A percentile compares a stretch with the other conserved stretches of the same genome.
Evolutionary conservation across 176 grass and related monocot species (phyloP).

Genomic region (Hordeum vulgare): DNA sequence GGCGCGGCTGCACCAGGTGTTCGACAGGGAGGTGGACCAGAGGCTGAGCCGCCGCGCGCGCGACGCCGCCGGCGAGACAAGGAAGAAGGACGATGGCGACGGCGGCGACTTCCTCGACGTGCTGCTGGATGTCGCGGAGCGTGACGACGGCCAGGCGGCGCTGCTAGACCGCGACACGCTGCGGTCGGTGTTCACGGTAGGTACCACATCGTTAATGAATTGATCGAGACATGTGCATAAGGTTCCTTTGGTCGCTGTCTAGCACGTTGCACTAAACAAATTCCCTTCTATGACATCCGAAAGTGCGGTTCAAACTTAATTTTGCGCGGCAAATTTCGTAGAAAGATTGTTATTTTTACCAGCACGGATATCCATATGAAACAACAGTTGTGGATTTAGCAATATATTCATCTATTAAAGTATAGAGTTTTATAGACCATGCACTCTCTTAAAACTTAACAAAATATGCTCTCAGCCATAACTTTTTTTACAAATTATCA

Average conservation of each 20-base stretch:
- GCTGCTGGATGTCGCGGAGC: background rate
- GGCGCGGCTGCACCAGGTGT: background rate
- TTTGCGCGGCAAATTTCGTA: too few relatives aligned
- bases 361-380: too few relatives aligned
- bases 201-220: background rate
- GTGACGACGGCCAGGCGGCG: background rate
- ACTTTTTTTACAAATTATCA: too few relatives aligned
- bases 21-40: background rate
- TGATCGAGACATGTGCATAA: too few relatives aligned
- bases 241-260: background rate
- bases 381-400: too few relatives aligned
- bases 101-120: background rate
- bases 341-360: too few relatives aligned
- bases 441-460: too few relatives aligned
- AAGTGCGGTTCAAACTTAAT: too few relatives aligned
- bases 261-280: background rate
- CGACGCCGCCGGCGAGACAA: background rate
- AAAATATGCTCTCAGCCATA: too few relatives aligned
- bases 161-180: background rate
- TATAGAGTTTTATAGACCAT: too few relatives aligned
- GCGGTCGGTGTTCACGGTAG: background rate
- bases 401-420: too few relatives aligned
- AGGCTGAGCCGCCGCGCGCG: background rate
- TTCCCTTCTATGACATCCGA: too few relatives aligned
- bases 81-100: background rate